These are phyloP conservation scores for Colletotrichum eleusines DNA, from an alignment of 2,329 filamentous ascomycete species.

Conservation along the genomic window DNA sequence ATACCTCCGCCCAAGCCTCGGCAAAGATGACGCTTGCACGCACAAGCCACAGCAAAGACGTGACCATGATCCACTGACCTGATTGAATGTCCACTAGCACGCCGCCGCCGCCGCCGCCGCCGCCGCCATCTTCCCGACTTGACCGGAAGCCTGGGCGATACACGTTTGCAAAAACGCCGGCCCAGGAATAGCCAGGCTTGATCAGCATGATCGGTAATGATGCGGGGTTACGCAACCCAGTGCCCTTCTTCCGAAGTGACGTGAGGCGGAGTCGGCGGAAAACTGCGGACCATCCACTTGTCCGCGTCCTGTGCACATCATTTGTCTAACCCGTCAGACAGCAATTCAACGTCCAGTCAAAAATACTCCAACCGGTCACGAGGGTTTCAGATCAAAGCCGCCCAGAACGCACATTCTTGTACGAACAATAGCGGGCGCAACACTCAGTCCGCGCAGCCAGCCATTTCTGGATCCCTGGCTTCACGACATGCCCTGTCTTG, in stretches of 20 bases:
- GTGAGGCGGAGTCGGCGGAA: constrained; percentile 1
- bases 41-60: background rate
- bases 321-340: background rate
- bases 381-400: background rate
- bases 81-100: background rate
- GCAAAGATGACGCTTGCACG: no score
- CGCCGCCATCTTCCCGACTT: background rate
- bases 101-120: background rate
- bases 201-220: constrained; percentile 2
- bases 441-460: background rate
- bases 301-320: background rate
- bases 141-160: background rate
- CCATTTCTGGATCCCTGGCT: no score
- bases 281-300: background rate
- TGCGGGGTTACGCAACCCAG: background rate
- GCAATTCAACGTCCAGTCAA: background rate
- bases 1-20: background rate
- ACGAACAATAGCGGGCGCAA: background rate
- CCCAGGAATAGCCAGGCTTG: background rate
- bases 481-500: no score
- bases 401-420: background rate
- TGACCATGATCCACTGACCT: background rate
- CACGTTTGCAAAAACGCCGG: background rate
- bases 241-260: background rate
- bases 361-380: background rate